These are phyloP conservation scores for Myotisia sp. DNA, from an alignment of 2,329 filamentous ascomycete species.

Conservation along the genomic window DNA sequence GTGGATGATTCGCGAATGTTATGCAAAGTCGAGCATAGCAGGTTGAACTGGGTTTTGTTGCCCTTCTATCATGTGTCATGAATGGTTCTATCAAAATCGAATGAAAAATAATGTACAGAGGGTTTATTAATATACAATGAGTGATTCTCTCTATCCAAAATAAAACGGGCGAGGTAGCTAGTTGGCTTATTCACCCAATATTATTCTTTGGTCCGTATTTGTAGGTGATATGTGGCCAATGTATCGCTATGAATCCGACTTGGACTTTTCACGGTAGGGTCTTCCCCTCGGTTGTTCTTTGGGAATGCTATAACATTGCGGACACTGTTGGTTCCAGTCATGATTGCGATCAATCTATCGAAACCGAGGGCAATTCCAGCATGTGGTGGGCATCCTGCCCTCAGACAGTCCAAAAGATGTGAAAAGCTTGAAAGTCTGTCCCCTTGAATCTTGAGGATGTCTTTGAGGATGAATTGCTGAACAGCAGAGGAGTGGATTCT, in stretches of 20 bases:
- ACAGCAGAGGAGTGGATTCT: slow-evolving; percentile 76
- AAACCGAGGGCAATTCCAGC: slow-evolving; percentile 88
- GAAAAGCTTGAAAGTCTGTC: slow-evolving; percentile 64
- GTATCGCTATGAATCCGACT: slow-evolving; percentile 49
- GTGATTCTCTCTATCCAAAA: no score
- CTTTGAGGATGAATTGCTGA: slow-evolving; percentile 71
- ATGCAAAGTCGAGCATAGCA: no score
- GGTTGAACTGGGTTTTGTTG: no score
- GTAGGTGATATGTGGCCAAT: slow-evolving; percentile 46
- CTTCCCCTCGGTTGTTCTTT: slow-evolving; percentile 81
- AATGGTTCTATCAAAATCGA: no score
- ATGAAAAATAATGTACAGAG: no score
- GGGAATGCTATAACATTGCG: slow-evolving; percentile 94
- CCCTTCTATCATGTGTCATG: no score
- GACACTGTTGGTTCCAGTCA: slow-evolving; percentile 63
- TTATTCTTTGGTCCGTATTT: slow-evolving; percentile 17
- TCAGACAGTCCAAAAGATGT: slow-evolving; percentile 69
- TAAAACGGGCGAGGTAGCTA: no score
- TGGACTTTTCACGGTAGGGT: slow-evolving; percentile 68
- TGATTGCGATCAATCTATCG: slow-evolving; percentile 67
- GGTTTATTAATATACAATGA: no score
- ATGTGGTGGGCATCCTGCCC: slow-evolving; percentile 82
- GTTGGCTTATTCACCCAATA: no score
- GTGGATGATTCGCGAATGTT: no score
- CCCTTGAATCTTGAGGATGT: slow-evolving; percentile 65